These are phyloP conservation scores for Lentinula detonsa DNA, from an alignment of 768 basidiomycete species.

Conservation along the genomic window DNA sequence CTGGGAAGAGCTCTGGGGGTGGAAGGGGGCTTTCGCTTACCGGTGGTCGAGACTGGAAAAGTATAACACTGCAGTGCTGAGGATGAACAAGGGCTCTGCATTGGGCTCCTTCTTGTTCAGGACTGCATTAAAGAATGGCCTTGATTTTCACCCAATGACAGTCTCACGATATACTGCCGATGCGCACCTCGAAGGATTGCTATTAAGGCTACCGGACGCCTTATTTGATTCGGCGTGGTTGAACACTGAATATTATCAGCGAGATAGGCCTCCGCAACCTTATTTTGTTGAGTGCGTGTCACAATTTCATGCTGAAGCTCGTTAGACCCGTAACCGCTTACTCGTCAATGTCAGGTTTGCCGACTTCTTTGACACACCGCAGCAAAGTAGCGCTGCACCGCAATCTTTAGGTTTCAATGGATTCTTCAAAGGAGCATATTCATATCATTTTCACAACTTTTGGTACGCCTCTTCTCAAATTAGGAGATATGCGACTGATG, in stretches of 20 bases:
- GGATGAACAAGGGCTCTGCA: constrained; percentile 84
- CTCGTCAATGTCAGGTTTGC: constrained; percentile 48
- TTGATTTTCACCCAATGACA: constrained; percentile 96
- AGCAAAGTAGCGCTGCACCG: constrained; percentile 66
- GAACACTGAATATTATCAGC: constrained; percentile 84
- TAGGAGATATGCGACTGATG: not conserved
- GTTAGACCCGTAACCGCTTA: not conserved
- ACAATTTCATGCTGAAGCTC: not conserved
- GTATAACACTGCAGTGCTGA: constrained; percentile 91
- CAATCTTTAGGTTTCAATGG: constrained; percentile 83
- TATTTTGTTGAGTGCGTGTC: constrained; percentile 72
- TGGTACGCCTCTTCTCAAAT: constrained; percentile 41
- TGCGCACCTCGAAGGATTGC: constrained; percentile 66
- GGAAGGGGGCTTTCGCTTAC: constrained; percentile 92
- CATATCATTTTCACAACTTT: constrained; percentile 93
- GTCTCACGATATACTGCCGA: constrained; percentile 82
- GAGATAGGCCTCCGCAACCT: constrained; percentile 89
- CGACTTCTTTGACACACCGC: constrained; percentile 77
- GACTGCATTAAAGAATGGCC: constrained; percentile 82
- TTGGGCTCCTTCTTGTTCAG: constrained; percentile 88
- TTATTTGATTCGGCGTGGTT: constrained; percentile 94
- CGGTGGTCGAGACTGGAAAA: constrained; percentile 89
- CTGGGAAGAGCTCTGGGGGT: constrained; percentile 97
- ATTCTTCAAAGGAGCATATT: constrained; percentile 90
- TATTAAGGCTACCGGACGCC: constrained; percentile 83